Evolutionary conservation across 106 monocot genomes (phyloP).

Genomic region (Triglochin maritima): DNA sequence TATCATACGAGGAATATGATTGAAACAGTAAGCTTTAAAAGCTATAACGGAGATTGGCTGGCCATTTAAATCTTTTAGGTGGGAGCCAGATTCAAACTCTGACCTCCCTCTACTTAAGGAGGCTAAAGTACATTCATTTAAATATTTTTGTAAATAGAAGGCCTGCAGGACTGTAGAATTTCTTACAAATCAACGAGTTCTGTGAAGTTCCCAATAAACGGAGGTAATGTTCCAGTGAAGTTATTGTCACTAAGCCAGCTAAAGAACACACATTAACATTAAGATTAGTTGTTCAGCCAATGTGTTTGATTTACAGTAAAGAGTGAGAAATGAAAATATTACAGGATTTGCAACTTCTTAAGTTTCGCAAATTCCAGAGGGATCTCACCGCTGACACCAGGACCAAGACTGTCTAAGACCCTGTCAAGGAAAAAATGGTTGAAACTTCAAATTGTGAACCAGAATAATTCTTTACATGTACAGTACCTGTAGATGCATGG

Average conservation of each 20-base stretch:
- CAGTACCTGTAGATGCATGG: too few species aligned
- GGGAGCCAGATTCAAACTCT: too few species aligned
- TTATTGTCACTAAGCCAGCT: conserved; percentile 1
- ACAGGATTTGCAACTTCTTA: conserved; percentile 1
- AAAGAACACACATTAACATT: background rate
- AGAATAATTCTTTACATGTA: background rate
- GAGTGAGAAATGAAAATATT: background rate
- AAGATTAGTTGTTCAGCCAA: background rate
- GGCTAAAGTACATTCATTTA: too few species aligned
- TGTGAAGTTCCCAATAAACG: conserved; percentile 7
- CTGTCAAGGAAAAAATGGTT: background rate
- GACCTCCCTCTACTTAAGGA: too few species aligned
- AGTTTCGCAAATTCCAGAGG: conserved; percentile 3
- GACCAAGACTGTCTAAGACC: background rate
- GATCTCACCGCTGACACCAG: background rate
- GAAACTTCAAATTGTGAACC: background rate
- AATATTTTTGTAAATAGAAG: background rate
- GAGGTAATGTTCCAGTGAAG: conserved; percentile 2
- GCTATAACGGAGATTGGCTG: too few species aligned
- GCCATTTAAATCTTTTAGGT: too few species aligned
- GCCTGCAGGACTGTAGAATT: background rate
- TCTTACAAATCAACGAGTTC: background rate
- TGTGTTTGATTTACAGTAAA: background rate
- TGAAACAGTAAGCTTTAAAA: too few species aligned
- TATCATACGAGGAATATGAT: too few species aligned